Evolutionary conservation across 108 stramenopile species (phyloP), one percentile per base, ranked within the genome.

Genomic region (Mediolabrus comicus): DNA sequence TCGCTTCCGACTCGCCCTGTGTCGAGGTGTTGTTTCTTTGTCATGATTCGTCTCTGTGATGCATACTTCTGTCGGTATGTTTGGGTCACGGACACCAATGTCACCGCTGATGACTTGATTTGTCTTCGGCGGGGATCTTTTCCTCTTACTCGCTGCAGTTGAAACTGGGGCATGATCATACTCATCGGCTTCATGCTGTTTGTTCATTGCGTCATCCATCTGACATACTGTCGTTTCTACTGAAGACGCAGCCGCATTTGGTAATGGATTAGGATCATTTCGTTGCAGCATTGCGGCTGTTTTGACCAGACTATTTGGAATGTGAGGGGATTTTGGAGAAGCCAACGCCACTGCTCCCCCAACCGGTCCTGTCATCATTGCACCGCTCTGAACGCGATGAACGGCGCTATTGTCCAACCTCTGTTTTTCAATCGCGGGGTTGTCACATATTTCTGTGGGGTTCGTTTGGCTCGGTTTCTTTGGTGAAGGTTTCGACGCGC

Each of bases 171-270:
- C 46, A 7, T 49, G 22, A 49, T 8, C 46, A 22, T 17, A 49
- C 22, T 49, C 22, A 6, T 49, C 46, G 3, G 41, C 41, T 43
- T 49, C 46, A 49, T 49, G n/a, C n/a, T n/a, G 0, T 24, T 49
- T 49, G 19, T 0, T n/a, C n/a, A 24, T 22, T 24, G 24, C n/a
- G 16, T 63, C 38, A 38, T 67, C 36, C 46, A 63, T 71, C 36
- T 62, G 58, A 27, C 74, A 64, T 16, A 70, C 74, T 31, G 73
- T 62, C 0, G 65, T 73, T 55, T 73, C 72, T 33, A 67, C 72
- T 13, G 61, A 59, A 8, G 58, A 71, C 11, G 51, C 51, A 1
- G 67, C 55, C 1, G 65, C 32, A 35, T 59, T 65, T 60, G 72
- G 65, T 25, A 60, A 66, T 32, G 63, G 60, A 35, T 56, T 58